phyloP scores from a whole-genome alignment of 2,329 filamentous ascomycete genomes.

The Pseudomassariella vexata region DNA sequence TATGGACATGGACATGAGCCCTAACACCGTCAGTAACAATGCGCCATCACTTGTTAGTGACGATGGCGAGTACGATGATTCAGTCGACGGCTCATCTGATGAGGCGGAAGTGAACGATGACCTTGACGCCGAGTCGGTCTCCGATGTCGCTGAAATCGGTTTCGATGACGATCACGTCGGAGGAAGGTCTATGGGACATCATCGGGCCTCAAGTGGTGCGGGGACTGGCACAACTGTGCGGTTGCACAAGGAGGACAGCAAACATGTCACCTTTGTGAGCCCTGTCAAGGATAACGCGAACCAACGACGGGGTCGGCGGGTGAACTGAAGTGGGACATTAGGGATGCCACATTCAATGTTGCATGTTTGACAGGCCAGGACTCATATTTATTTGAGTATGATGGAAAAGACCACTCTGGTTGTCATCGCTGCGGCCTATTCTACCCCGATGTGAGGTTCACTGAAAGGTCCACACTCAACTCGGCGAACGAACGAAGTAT shows the following conservation, averaged over 20 bases:
- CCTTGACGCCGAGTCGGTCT: constrained; percentile 52
- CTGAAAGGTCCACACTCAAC: too few species aligned
- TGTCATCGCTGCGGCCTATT: too few species aligned
- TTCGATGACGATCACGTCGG: constrained; percentile 50
- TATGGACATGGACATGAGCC: constrained; percentile 60
- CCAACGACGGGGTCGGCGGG: constrained; percentile 20
- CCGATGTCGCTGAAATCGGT: constrained; percentile 57
- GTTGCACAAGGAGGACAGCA: constrained; percentile 48
- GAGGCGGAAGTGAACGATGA: constrained; percentile 52
- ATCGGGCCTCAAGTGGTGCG: constrained; percentile 27
- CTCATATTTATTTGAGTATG: too few species aligned
- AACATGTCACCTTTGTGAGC: constrained; percentile 51
- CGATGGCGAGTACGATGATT: constrained; percentile 72
- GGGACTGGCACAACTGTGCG: constrained; percentile 35
- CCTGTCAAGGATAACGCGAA: constrained; percentile 38
- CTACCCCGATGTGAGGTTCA: too few species aligned
- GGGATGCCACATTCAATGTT: too few species aligned
- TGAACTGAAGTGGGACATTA: constrained; percentile 3
- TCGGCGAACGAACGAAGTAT: too few species aligned
- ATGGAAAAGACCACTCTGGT: too few species aligned
- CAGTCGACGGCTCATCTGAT: constrained; percentile 56
- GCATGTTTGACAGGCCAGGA: too few species aligned
- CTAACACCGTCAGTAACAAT: constrained; percentile 68
- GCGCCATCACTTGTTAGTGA: constrained; percentile 76
- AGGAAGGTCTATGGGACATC: constrained; percentile 36